Percentiles rank a stretch among this genome's conserved stretches.
phyloP scores from a whole-genome alignment of 2,329 filamentous ascomycete species.

The Ophiostoma piceae region DNA sequence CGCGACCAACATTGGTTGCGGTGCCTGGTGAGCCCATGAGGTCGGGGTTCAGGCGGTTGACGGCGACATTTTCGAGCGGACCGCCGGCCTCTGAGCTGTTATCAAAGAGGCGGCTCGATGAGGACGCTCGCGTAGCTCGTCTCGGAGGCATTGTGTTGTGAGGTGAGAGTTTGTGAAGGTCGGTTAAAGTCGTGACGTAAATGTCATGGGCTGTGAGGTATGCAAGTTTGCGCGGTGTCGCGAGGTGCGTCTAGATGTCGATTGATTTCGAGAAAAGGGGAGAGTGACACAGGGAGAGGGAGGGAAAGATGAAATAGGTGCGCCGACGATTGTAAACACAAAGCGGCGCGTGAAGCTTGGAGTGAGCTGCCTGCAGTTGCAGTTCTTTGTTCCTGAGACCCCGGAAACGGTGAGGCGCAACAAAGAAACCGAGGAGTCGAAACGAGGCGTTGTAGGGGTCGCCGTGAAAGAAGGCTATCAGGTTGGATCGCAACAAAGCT shows the following conservation, averaged over 20 bases:
- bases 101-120: slow-evolving; percentile 27
- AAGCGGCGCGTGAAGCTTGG: not conserved
- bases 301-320: not conserved
- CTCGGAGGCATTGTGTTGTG: slow-evolving; percentile 26
- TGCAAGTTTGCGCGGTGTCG: not conserved
- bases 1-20: slow-evolving; percentile 23
- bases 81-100: slow-evolving; percentile 27
- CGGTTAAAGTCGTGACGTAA: not conserved
- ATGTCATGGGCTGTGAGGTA: not conserved
- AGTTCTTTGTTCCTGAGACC: not conserved
- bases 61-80: slow-evolving; percentile 18
- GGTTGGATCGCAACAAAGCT: not conserved
- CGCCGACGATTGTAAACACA: not conserved
- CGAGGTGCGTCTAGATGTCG: not conserved
- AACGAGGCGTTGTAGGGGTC: not conserved
- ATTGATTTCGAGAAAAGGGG: not conserved
- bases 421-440: not conserved
- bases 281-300: not conserved
- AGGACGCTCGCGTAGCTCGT: slow-evolving; percentile 23
- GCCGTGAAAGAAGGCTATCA: not conserved
- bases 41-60: slow-evolving; percentile 11
- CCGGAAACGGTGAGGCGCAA: slow-evolving; percentile 11
- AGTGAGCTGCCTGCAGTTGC: not conserved
- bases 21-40: slow-evolving; percentile 13
- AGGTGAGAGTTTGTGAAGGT: not conserved